phyloP scores from a whole-genome alignment of 2,329 filamentous ascomycete genomes.

The Arthrobotrys pseudoclavata region DNA sequence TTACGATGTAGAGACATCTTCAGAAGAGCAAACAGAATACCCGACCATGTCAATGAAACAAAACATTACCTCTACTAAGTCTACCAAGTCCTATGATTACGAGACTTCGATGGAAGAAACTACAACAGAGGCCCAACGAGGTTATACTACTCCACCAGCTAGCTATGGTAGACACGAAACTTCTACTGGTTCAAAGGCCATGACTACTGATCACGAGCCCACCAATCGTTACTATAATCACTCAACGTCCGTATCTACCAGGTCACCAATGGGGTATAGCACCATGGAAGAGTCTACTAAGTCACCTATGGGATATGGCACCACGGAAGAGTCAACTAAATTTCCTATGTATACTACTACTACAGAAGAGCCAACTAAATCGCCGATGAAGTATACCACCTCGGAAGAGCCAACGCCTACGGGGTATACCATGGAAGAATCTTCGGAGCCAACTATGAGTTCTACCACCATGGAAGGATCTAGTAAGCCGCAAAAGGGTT shows the following conservation, averaged over 20 bases:
- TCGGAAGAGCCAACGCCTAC: not conserved
- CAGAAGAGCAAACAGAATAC: not conserved
- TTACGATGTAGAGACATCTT: not conserved
- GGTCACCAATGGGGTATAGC: not conserved
- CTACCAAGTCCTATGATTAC: not conserved
- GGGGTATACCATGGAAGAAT: not conserved
- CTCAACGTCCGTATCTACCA: not conserved
- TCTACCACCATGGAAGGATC: not conserved
- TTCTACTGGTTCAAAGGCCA: not conserved
- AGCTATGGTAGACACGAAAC: not conserved
- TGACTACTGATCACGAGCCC: not conserved
- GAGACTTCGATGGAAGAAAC: not conserved
- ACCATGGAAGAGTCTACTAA: not conserved
- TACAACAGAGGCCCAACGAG: not conserved
- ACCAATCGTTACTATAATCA: no score
- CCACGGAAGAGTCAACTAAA: not conserved
- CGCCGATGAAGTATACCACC: not conserved
- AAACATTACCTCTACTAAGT: not conserved
- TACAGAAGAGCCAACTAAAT: not conserved
- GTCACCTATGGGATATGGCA: not conserved
- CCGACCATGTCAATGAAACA: no score
- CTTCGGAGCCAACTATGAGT: no score
- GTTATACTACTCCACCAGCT: not conserved
- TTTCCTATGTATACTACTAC: not conserved
- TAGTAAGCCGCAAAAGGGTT: not conserved